Base-by-base conservation (phyloP, 352 stramenopile species). In the Phytophthora cajani region DNA sequence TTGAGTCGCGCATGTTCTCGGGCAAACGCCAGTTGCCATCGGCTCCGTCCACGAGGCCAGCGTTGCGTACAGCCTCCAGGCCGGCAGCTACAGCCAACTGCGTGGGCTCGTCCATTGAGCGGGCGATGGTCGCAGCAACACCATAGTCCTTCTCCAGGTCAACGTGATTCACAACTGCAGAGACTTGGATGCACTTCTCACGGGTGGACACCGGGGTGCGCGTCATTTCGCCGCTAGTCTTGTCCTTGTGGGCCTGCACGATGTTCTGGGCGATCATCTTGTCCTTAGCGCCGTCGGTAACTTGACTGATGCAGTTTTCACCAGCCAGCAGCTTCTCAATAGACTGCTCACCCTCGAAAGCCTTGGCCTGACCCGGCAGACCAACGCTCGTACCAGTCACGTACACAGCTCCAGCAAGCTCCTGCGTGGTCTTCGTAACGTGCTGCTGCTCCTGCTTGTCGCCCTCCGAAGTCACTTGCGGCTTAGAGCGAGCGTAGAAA, bases 61-160 rank as follows among this genome's bases (percentile, higher is more conserved):
- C 95, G 67, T 88, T 89, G 58, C 97, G 94, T 23, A 99, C 70
- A n/a, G 96, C 96, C 60, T 99, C 93, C 30, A 99, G 84, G 17
- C 97, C 97, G 21, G 96, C 94, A 46, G 96, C 95, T 14, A 99
- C 95, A 1, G 93, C 94, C 19, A 99, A 85, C 72, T 98, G 95
- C 17, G 97, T 98, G 17, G 95, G 81, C 25, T 95, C 82, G 74
- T 99, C 97, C 97, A 99, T 99, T 5, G 94, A 98, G 68, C 91
- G 78, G 2, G 93, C 95, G 32, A 99, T 91, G 3, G 89, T 88
- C 12, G 82, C 71, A 7, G 91, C 75, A 12, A 99, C 87, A 47
- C 94, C 91, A 70, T 98, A 99, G 33, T 91, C 80, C 25, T 73
- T 72, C 27, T 67, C 60, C 27, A 89, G 67, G 75, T 98, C 85